These are phyloP conservation scores for Stephanodiscus triporus DNA, from an alignment of 108 stramenopile genomes.

Conservation along the genomic window DNA sequence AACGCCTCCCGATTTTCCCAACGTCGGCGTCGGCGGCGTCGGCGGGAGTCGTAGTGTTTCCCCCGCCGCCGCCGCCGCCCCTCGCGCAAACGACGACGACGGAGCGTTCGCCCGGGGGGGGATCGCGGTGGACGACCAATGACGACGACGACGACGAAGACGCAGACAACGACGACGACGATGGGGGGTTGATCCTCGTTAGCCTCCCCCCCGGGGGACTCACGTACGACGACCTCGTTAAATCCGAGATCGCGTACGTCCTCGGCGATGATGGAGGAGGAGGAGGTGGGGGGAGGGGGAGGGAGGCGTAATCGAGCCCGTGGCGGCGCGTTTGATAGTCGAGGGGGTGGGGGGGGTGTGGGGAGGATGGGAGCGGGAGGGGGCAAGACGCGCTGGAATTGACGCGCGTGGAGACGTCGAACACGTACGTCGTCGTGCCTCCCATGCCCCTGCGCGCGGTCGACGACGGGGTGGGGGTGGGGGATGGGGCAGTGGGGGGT, in stretches of 20 bases:
- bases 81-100: background rate
- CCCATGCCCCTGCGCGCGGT: conserved; percentile 16
- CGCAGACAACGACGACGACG: background rate
- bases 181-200: conserved; percentile 33
- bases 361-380: background rate
- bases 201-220: conserved; percentile 26
- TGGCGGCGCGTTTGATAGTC: conserved; percentile 42
- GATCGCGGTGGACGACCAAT: background rate
- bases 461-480: background rate
- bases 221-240: conserved; percentile 32
- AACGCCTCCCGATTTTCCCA: conserved; percentile 36
- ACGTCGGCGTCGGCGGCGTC: background rate
- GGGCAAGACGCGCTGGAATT: conserved; percentile 44
- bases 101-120: background rate
- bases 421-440: conserved; percentile 47
- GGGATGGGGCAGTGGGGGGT: background rate
- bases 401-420: conserved; percentile 44
- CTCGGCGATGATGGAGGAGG: conserved; percentile 21
- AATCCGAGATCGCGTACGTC: conserved; percentile 21
- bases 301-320: conserved; percentile 24
- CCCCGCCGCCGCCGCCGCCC: conserved; percentile 3
- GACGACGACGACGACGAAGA: conserved; percentile 2
- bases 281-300: background rate
- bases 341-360: conserved; percentile 4
- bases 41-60: background rate